A percentile compares a stretch with the other conserved stretches of the same genome.
phyloP scores from a whole-genome alignment of 345 rosid species.

The Syzygium aqueum region DNA sequence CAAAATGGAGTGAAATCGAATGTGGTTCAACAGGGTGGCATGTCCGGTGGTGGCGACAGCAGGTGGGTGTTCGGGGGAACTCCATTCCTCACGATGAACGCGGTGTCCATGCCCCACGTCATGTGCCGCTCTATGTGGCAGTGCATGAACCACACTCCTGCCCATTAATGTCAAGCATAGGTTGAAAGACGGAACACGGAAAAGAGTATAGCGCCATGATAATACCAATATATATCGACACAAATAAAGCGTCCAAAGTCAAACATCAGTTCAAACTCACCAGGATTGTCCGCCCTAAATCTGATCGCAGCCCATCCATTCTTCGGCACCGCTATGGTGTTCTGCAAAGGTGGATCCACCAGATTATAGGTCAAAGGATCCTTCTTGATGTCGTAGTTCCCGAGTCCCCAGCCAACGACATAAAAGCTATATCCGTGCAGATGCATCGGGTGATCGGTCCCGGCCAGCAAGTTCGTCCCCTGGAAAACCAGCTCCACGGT shows the following conservation, averaged over 20 bases:
- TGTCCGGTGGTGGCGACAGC: conserved; percentile 23
- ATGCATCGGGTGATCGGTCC: conserved; percentile 23
- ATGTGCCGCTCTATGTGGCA: conserved; percentile 33
- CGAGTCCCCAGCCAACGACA: conserved; percentile 12
- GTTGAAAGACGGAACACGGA: background rate
- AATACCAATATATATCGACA: background rate
- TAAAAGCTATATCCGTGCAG: conserved; percentile 21
- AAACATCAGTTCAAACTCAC: background rate
- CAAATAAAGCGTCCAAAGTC: background rate
- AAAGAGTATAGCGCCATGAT: background rate
- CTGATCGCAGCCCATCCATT: conserved; percentile 27
- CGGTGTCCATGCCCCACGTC: conserved; percentile 29
- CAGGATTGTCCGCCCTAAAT: conserved; percentile 23
- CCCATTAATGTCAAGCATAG: background rate
- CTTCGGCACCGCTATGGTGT: conserved; percentile 16
- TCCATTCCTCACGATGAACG: conserved; percentile 21
- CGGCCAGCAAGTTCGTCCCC: conserved; percentile 16
- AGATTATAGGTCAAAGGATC: conserved; percentile 15
- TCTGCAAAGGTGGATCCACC: conserved; percentile 18
- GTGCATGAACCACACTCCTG: conserved; percentile 34
- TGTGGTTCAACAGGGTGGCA: conserved; percentile 21
- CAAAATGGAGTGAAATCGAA: background rate
- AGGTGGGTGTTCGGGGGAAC: background rate
- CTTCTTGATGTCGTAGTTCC: conserved; percentile 11
- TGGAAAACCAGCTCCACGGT: conserved; percentile 19